phyloP scores from a whole-genome alignment of 2,329 filamentous ascomycete species.

The Aspergillus alliaceus region DNA sequence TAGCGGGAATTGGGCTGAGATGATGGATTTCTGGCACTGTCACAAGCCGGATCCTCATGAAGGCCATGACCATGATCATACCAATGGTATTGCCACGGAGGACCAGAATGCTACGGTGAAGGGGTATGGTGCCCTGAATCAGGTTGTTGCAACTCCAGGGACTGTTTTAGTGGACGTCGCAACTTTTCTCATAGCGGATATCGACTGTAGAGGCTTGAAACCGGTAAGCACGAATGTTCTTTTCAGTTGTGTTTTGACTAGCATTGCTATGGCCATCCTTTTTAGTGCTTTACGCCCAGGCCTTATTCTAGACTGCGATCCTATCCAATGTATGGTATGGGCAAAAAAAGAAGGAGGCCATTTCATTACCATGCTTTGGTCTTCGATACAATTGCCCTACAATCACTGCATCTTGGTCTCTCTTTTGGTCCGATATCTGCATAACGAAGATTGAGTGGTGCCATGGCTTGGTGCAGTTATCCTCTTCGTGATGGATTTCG shows the following conservation, averaged over 20 bases:
- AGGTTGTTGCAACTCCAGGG: constrained; percentile 64
- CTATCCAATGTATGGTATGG: constrained; percentile 15
- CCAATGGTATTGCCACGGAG: constrained; percentile 40
- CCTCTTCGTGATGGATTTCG: constrained; percentile 41
- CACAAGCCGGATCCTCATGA: constrained; percentile 72
- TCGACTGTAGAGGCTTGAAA: constrained; percentile 59
- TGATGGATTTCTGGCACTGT: constrained; percentile 99
- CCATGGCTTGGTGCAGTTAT: constrained; percentile 27
- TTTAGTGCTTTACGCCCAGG: neutral
- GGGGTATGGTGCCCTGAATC: constrained; percentile 81
- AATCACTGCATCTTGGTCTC: constrained; percentile 34
- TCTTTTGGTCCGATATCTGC: neutral
- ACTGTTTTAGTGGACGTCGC: constrained; percentile 79
- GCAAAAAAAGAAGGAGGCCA: constrained; percentile 60
- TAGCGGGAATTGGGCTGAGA: constrained; percentile 97
- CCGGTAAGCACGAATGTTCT: constrained; percentile 32
- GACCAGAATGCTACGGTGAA: constrained; percentile 57
- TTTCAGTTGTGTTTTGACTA: neutral
- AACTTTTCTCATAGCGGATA: constrained; percentile 68
- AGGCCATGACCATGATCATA: constrained; percentile 43
- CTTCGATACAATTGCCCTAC: constrained; percentile 62
- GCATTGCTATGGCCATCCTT: neutral
- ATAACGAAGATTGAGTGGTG: constrained; percentile 3
- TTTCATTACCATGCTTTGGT: constrained; percentile 48
- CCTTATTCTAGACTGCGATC: neutral